These are phyloP conservation scores for Glaciozyma antarctica DNA, from an alignment of 768 basidiomycete species.

Conservation along the genomic window DNA sequence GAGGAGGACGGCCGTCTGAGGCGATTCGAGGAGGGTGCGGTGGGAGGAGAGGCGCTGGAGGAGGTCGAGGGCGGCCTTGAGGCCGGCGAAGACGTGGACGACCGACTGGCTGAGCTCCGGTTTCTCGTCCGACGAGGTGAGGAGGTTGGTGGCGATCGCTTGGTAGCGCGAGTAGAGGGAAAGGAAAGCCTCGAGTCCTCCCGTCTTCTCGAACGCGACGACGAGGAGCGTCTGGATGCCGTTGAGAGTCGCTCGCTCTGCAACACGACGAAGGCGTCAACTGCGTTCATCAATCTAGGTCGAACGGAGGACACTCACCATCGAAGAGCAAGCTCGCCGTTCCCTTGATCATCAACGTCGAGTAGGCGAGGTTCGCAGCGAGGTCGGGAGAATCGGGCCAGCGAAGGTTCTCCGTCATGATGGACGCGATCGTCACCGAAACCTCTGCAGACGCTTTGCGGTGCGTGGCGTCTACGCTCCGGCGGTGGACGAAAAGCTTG, in stretches of 20 bases:
- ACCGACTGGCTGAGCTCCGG: constrained; percentile 47
- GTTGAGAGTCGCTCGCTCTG: constrained; percentile 66
- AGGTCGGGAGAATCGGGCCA: constrained; percentile 40
- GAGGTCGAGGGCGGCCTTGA: constrained; percentile 66
- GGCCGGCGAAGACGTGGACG: constrained; percentile 63
- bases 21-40: constrained; percentile 71
- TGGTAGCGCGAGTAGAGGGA: constrained; percentile 51
- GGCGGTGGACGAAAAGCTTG: constrained; percentile 68
- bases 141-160: constrained; percentile 50
- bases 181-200: constrained; percentile 63
- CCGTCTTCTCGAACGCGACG: constrained; percentile 58
- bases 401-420: constrained; percentile 55
- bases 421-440: constrained; percentile 57
- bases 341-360: constrained; percentile 51
- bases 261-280: constrained; percentile 1
- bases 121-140: constrained; percentile 48
- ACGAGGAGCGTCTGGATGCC: constrained; percentile 76
- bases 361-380: constrained; percentile 48
- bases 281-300: neutral
- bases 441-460: constrained; percentile 44
- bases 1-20: constrained; percentile 62
- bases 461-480: constrained; percentile 57
- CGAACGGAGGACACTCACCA: constrained; percentile 42
- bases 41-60: constrained; percentile 66
- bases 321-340: constrained; percentile 52